A percentile compares a stretch with the other conserved stretches of the same genome.
Conservation (phyloP, 768 basidiomycete genomes). For the Arthromyces matolae region DNA sequence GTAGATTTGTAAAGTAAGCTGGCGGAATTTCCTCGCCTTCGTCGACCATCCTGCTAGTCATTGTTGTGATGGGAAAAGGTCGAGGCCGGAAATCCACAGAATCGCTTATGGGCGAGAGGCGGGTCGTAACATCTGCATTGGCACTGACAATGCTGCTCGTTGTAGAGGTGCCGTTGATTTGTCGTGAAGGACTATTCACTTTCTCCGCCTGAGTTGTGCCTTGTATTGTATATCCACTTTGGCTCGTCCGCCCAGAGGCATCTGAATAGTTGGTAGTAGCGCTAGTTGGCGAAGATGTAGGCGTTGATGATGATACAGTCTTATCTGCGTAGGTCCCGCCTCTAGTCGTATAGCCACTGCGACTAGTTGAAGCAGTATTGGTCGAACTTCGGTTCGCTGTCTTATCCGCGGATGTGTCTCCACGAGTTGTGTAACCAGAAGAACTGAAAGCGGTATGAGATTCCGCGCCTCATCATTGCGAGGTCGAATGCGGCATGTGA, state of each 20-base stretch:
- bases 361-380: not conserved
- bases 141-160: not conserved
- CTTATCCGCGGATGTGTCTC: not conserved
- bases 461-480: too few species aligned
- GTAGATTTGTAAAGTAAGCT: constrained; percentile 1
- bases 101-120: not conserved
- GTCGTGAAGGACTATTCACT: not conserved
- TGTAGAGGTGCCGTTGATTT: not conserved
- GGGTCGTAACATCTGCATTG: not conserved
- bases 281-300: not conserved
- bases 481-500: too few species aligned
- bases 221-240: not conserved
- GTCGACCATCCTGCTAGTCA: not conserved
- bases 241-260: not conserved
- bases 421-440: constrained; percentile 1
- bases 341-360: constrained; percentile 2
- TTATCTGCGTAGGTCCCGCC: constrained; percentile 8
- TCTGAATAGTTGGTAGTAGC: not conserved
- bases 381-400: not conserved
- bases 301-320: not conserved
- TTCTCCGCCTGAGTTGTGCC: not conserved
- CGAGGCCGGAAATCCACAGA: not conserved
- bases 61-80: not conserved
- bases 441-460: too few species aligned
- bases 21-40: constrained; percentile 7